Conservation (phyloP, 2,329 filamentous ascomycete species). For the Alternaria tenuissima region DNA sequence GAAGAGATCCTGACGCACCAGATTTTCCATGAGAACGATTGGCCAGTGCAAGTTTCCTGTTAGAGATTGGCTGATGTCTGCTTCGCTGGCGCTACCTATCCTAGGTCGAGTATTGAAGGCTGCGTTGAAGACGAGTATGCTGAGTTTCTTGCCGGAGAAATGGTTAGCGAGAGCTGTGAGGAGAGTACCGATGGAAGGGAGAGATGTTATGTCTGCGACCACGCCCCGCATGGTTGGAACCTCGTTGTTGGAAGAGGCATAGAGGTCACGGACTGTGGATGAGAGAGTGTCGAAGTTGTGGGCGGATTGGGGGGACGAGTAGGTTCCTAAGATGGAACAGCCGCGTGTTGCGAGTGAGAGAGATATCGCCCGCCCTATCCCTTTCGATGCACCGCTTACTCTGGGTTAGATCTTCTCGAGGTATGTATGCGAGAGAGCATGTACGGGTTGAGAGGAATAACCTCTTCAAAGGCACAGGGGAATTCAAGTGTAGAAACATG, state of each 20-base stretch:
- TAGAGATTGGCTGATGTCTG: conserved; percentile 26
- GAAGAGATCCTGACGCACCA: conserved; percentile 13
- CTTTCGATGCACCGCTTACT: conserved; percentile 38
- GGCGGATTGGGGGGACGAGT: conserved; percentile 32
- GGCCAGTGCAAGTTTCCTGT: conserved; percentile 12
- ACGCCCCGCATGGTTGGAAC: conserved; percentile 28
- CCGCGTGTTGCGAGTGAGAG: conserved; percentile 41
- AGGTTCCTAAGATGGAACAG: conserved; percentile 42
- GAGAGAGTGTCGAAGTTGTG: conserved; percentile 36
- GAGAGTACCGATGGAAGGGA: conserved; percentile 22
- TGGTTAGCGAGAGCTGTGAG: conserved; percentile 16
- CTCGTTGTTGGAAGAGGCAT: conserved; percentile 7
- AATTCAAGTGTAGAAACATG: background rate
- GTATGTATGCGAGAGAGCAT: too few relatives aligned
- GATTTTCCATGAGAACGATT: conserved; percentile 30
- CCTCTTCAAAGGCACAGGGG: too few relatives aligned
- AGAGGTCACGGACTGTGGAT: conserved; percentile 28
- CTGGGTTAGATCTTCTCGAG: background rate
- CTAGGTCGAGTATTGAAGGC: conserved; percentile 14
- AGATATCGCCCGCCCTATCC: conserved; percentile 42
- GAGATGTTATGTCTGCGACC: conserved; percentile 32
- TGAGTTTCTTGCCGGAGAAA: conserved; percentile 26
- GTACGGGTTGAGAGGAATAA: background rate
- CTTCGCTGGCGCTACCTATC: conserved; percentile 13
- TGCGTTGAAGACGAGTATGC: conserved; percentile 40